Evolutionary conservation across 495 filamentous ascomycete genomes (phyloP).

Genomic region (Lentithecium fluviatile): DNA sequence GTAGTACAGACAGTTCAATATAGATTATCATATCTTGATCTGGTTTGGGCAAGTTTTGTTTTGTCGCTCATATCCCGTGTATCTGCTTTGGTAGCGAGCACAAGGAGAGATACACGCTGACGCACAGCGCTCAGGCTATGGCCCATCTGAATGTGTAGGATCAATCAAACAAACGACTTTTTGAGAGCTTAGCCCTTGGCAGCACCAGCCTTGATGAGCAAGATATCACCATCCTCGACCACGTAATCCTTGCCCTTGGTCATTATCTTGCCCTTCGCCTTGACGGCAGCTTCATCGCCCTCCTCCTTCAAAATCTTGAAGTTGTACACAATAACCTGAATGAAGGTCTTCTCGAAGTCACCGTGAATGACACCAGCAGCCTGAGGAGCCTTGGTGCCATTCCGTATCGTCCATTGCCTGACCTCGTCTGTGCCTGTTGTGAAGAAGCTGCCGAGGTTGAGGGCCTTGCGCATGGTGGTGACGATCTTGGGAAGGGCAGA

Average conservation of each 20-base stretch:
- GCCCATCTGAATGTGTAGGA: too few relatives aligned
- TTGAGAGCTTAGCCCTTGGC: constrained; percentile 63
- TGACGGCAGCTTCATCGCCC: constrained; percentile 84
- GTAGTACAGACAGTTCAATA: too few relatives aligned
- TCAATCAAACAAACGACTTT: too few relatives aligned
- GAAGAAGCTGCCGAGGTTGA: constrained; percentile 94
- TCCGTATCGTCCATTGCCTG: constrained; percentile 96
- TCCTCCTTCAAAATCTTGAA: constrained; percentile 74
- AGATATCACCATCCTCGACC: constrained; percentile 55
- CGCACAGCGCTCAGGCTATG: too few relatives aligned
- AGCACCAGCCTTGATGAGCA: constrained; percentile 94
- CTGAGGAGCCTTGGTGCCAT: constrained; percentile 93
- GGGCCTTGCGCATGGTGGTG: constrained; percentile 85
- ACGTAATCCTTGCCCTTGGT: constrained; percentile 99
- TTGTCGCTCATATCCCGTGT: too few relatives aligned
- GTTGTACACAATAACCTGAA: constrained; percentile 92
- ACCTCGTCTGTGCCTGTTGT: constrained; percentile 96
- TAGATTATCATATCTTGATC: too few relatives aligned
- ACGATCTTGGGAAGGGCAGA: constrained; percentile 92
- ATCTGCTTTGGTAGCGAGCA: too few relatives aligned
- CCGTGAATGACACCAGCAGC: constrained; percentile 98
- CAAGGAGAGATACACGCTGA: too few relatives aligned
- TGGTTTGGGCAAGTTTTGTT: too few relatives aligned
- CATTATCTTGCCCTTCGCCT: constrained; percentile 92
- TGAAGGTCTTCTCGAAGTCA: constrained; percentile 99